Base-by-base conservation (phyloP, 176 grass and related monocot genomes). In the Triticum urartu region DNA sequence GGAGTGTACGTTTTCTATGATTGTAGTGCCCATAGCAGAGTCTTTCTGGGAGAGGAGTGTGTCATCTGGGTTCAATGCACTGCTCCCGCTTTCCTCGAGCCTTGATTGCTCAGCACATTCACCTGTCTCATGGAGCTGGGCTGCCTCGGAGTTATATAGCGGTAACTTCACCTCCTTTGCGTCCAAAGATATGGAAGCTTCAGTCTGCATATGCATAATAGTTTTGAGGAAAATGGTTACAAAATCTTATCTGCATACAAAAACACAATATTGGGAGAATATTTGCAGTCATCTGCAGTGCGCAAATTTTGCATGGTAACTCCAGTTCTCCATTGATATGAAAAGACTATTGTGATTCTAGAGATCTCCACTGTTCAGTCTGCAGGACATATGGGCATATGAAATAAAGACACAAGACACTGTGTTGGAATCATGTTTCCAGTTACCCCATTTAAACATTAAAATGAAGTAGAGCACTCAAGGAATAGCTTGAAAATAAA, bases 111-210 rank as follows among this genome's bases (percentile, higher is more conserved):
- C 65, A 77, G 62, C 25, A 59, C 66, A 67, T 86, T 89, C 72
- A 86, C 36, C 42, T 71, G 26, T 30, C 21, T 11, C 36, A 3
- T 76, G 30, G 59, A 24, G 38, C 72, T 64, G 21, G 74, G 34
- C 71, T 82, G 18, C 11, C 38, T 82, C 84, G 18, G 33, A 20
- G 64, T 79, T 81, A 15, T 62, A 52, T 25, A 48, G 64, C 14
- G 68, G 72, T 54, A 59, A 47, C 66, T 61, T 82, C 77, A 54
- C 64, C 56, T 91, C 26, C 79, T 85, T 39, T 71, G 94, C n/a
- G 14, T 47, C 71, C 47, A 83, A 82, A 32, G 91, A 80, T 17
- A 64, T 18, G 2, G 66, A 88, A 84, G 35, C 30, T 87, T 90
- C 43, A 61, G 64, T 68, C 85, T 94, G 89, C 36, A 85, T 47